Evolutionary conservation across 2,329 filamentous ascomycete species (phyloP), one percentile per base, ranked within the genome.

Genomic region (Hypoxylon sp.): DNA sequence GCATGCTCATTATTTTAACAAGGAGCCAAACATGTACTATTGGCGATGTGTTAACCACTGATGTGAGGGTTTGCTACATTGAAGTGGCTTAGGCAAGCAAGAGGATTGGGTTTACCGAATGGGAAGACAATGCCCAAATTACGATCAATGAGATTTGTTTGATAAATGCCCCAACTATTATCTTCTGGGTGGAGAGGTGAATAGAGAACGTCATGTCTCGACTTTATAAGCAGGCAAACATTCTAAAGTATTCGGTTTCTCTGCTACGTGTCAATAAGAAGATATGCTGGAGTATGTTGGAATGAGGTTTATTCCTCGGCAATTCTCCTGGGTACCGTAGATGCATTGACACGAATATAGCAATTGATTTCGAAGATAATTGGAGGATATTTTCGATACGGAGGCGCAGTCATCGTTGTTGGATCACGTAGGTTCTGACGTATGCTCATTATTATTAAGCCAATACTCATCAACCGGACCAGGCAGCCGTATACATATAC

Each of bases 401-500:
- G 34, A 49, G 62, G 58, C 49, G 66, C 38, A 59, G 58, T 57
- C n/a, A 19, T 52, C 21, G 25, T 52, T 43, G 57, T 57, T 30
- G 58, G 65, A 60, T 62, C 43, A 62, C 17, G 23, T 62, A 55
- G 46, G 28, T 62, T 65, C 61, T 62, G 65, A 68, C 61, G 52
- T 59, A 50, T 49, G 36, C 25, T 46, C 46, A 53, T 58, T 43
- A 41, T 48, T 49, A 48, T 48, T 58, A 25, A 52, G 46, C 52
- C 60, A 57, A 38, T 32, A 60, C 34, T 59, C 21, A 41, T 55
- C 32, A 25, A 56, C 23, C 11, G 36, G 41, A 50, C 30, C 13
- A 61, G 45, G 36, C 57, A 48, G 30, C 53, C 41, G n/a, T 9
- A 57, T 57, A 32, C 17, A 34, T 11, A 21, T 7, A 28, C 3